A percentile compares a stretch with the other conserved stretches of the same genome.
phyloP scores from a whole-genome alignment of 164 flowering plant species.

The Protea cynaroides region DNA sequence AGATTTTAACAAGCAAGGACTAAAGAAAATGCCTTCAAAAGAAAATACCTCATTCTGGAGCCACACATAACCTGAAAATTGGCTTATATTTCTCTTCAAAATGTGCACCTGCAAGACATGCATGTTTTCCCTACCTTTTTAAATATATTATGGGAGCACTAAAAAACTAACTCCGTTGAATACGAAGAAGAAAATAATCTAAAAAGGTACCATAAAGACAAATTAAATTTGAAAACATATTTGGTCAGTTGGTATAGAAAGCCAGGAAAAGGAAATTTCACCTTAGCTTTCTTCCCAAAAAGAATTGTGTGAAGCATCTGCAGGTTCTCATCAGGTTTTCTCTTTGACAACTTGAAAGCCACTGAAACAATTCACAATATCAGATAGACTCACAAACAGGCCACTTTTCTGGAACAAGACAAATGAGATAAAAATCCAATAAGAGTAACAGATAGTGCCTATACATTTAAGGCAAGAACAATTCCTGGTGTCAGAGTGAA shows the following conservation, averaged over 20 bases:
- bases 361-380: conserved; percentile 55
- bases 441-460: neutral
- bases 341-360: conserved; percentile 87
- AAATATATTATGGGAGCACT: neutral
- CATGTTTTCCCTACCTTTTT: neutral
- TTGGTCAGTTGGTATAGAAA: neutral
- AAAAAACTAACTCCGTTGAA: neutral
- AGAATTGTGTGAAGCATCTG: conserved; percentile 74
- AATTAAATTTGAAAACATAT: neutral
- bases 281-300: conserved; percentile 81
- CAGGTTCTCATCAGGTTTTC: conserved; percentile 81
- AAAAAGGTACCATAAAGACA: no score
- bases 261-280: conserved; percentile 11
- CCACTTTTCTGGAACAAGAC: neutral
- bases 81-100: conserved; percentile 63
- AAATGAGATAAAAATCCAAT: conserved; percentile 6
- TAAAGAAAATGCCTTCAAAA: neutral
- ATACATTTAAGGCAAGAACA: neutral
- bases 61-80: conserved; percentile 89
- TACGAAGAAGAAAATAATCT: neutral
- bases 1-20: no score
- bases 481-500: no score
- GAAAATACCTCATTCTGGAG: conserved; percentile 63
- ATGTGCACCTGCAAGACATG: conserved; percentile 39
- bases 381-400: conserved; percentile 17